These are phyloP conservation scores for Coffea canephora DNA, from an alignment of 257 asterid species.

Conservation along the genomic window DNA sequence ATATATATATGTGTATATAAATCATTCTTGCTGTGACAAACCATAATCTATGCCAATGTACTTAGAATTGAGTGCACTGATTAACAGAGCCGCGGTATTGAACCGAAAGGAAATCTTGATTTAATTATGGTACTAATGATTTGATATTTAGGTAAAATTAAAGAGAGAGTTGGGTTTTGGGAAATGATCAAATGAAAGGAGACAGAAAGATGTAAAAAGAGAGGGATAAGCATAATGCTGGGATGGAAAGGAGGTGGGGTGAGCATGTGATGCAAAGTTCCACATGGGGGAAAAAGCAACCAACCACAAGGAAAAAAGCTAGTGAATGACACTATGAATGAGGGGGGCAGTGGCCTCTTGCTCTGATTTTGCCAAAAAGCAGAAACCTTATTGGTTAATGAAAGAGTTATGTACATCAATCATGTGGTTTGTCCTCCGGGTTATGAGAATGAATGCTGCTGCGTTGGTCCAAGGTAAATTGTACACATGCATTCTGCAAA, in stretches of 20 bases:
- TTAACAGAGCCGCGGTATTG: constrained; percentile 26
- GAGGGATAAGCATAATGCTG: constrained; percentile 49
- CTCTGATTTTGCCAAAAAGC: constrained; percentile 14
- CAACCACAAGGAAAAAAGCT: constrained; percentile 12
- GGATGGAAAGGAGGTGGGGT: constrained; percentile 37
- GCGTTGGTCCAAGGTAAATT: constrained; percentile 35
- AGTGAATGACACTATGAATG: constrained; percentile 1
- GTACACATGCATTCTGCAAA: constrained; percentile 18
- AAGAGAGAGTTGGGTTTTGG: constrained; percentile 23
- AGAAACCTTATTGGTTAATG: constrained; percentile 13
- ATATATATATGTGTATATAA: too few species aligned
- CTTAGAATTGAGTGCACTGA: constrained; percentile 41
- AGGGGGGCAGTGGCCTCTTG: neutral
- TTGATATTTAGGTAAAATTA: constrained; percentile 14
- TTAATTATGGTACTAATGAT: constrained; percentile 39
- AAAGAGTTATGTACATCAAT: constrained; percentile 26
- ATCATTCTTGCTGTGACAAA: neutral
- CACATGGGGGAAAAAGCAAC: constrained; percentile 24
- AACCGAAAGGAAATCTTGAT: constrained; percentile 28
- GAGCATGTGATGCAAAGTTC: constrained; percentile 60
- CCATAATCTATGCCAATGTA: constrained; percentile 25
- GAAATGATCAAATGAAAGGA: constrained; percentile 37
- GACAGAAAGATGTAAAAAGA: constrained; percentile 22
- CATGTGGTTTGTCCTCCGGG: constrained; percentile 42
- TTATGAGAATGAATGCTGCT: constrained; percentile 26